A percentile compares a stretch with the other conserved stretches of the same genome.
Conservation (phyloP, 1,139 yeast genomes). For the Yamadazyma buinensis region DNA sequence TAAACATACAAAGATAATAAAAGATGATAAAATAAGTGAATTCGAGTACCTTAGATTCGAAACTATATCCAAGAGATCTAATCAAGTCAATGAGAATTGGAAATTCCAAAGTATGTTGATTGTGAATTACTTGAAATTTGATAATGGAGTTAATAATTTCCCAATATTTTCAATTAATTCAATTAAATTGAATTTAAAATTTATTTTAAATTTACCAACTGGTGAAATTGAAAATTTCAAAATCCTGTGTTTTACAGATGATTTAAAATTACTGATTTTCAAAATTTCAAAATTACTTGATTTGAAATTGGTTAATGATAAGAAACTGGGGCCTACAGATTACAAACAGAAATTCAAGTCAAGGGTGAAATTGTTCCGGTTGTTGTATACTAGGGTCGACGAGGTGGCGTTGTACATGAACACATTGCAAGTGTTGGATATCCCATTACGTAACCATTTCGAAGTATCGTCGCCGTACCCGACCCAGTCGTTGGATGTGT, state of each 20-base stretch:
- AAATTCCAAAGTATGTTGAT: constrained; percentile 20
- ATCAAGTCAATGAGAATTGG: constrained; percentile 15
- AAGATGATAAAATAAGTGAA: constrained; percentile 13
- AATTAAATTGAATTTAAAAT: constrained; percentile 21
- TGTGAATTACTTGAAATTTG: constrained; percentile 12
- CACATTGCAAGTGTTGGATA: constrained; percentile 25
- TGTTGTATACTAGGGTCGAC: constrained; percentile 12
- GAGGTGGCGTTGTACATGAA: constrained; percentile 29
- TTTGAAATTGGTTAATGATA: constrained; percentile 5
- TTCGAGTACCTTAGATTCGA: constrained; percentile 23
- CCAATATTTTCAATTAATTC: constrained; percentile 18
- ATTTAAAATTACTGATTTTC: constrained; percentile 24
- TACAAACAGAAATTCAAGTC: background rate
- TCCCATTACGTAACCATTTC: constrained; percentile 27
- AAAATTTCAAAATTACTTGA: constrained; percentile 17
- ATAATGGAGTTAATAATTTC: constrained; percentile 4
- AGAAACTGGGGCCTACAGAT: background rate
- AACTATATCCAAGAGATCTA: constrained; percentile 20
- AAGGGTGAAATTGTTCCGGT: constrained; percentile 4
- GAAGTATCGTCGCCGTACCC: too few relatives aligned
- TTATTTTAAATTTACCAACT: constrained; percentile 16
- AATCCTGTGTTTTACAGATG: constrained; percentile 24
- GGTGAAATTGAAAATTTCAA: constrained; percentile 21
- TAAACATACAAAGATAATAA: constrained; percentile 17
- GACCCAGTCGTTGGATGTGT: constrained; percentile 24